These are phyloP conservation scores for Saturnispora quitensis DNA, from an alignment of 805 yeast genomes.

Conservation along the genomic window DNA sequence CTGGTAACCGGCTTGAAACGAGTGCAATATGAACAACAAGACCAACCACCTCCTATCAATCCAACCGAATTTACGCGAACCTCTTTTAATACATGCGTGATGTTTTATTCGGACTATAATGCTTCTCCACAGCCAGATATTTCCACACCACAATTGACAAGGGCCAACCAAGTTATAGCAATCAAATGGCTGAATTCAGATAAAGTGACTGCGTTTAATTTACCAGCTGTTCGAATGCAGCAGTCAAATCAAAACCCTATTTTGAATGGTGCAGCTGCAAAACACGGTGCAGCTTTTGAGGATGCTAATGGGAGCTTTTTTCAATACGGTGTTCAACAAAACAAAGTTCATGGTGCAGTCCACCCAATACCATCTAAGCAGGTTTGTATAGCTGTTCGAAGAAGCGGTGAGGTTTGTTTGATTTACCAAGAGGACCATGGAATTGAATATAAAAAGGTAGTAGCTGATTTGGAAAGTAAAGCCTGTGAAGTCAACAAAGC, in stretches of 20 bases:
- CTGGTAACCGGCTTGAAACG: slow-evolving; percentile 41
- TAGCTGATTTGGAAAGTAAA: slow-evolving; percentile 23
- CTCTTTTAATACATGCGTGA: slow-evolving; percentile 31
- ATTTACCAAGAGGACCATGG: slow-evolving; percentile 60
- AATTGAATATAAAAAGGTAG: slow-evolving; percentile 42
- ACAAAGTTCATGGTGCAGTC: slow-evolving; percentile 48
- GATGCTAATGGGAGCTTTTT: slow-evolving; percentile 30
- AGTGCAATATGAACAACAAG: slow-evolving; percentile 31
- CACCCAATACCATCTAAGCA: slow-evolving; percentile 64
- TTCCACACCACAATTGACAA: slow-evolving; percentile 9
- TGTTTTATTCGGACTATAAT: slow-evolving; percentile 37
- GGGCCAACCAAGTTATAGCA: slow-evolving; percentile 32
- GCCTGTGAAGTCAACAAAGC: slow-evolving; percentile 25
- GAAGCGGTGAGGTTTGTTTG: slow-evolving; percentile 49
- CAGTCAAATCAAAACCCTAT: slow-evolving; percentile 20
- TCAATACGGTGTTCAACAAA: slow-evolving; percentile 51
- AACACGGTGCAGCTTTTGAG: slow-evolving; percentile 28
- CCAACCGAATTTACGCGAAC: slow-evolving; percentile 34
- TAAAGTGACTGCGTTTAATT: slow-evolving; percentile 50
- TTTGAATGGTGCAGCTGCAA: slow-evolving; percentile 29
- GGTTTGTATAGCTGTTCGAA: slow-evolving; percentile 59
- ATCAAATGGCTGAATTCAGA: slow-evolving; percentile 71
- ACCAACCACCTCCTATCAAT: slow-evolving; percentile 3
- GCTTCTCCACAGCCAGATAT: slow-evolving; percentile 19
- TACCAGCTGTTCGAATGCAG: slow-evolving; percentile 43